phyloP scores from a whole-genome alignment of 2,329 filamentous ascomycete genomes.

The Polychaeton citri region DNA sequence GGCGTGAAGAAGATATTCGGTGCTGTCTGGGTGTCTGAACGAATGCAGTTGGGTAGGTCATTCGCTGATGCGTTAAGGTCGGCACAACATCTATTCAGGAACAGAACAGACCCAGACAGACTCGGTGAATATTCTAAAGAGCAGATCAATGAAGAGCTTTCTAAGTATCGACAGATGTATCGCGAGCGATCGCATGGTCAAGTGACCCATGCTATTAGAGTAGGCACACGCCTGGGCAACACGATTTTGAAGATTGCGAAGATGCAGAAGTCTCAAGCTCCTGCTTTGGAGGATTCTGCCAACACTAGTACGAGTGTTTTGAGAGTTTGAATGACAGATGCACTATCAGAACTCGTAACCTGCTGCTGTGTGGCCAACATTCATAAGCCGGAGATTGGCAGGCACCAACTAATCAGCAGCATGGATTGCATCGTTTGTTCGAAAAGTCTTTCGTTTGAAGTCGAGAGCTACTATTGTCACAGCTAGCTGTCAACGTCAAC shows the following conservation, averaged over 20 bases:
- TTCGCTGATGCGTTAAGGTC: not conserved
- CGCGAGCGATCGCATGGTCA: not conserved
- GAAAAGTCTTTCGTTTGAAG: too few species aligned
- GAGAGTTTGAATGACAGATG: too few species aligned
- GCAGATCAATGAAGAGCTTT: not conserved
- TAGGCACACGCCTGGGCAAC: not conserved
- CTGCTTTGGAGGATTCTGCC: too few species aligned
- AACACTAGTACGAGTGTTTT: too few species aligned
- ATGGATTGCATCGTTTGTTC: too few species aligned
- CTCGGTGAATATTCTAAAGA: not conserved
- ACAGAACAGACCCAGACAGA: not conserved
- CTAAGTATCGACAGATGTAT: not conserved
- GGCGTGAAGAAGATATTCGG: slow-evolving; percentile 8
- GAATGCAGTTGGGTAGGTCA: not conserved
- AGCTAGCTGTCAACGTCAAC: too few species aligned
- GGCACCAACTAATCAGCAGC: too few species aligned
- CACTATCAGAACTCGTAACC: too few species aligned
- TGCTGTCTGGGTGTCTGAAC: slow-evolving; percentile 3
- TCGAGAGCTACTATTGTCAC: too few species aligned
- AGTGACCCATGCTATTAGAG: not conserved
- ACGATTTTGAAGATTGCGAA: not conserved
- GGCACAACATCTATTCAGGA: not conserved
- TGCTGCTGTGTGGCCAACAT: too few species aligned
- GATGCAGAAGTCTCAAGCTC: not conserved
- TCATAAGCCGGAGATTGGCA: too few species aligned